phyloP scores from a whole-genome alignment of 306 rosid genomes.

The Vachellia collinsii region DNA sequence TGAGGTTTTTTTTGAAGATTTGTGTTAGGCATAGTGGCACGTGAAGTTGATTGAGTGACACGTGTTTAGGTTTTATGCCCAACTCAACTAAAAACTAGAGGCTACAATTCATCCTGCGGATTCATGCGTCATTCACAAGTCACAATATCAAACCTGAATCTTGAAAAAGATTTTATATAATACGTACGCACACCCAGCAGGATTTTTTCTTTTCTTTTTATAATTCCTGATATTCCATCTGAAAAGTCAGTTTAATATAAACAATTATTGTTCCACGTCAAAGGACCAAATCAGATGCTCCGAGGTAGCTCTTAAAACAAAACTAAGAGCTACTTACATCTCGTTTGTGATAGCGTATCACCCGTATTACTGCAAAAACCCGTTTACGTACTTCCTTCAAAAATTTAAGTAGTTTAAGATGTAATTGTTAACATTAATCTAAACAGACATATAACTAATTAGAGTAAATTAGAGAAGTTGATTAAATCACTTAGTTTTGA shows the following conservation, averaged over 20 bases:
- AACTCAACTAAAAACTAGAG: constrained; percentile 38
- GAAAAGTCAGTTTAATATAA: not conserved
- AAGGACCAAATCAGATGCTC: too few relatives aligned
- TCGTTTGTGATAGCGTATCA: too few relatives aligned
- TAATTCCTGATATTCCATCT: not conserved
- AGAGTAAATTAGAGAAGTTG: too few relatives aligned
- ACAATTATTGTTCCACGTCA: too few relatives aligned
- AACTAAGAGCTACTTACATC: too few relatives aligned
- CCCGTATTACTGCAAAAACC: too few relatives aligned
- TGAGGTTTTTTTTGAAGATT: not conserved
- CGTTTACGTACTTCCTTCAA: too few relatives aligned
- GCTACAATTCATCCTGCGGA: constrained; percentile 20
- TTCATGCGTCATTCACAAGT: not conserved
- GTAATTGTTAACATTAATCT: too few relatives aligned
- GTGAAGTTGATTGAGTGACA: constrained; percentile 41
- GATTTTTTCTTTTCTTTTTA: not conserved
- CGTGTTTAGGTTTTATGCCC: constrained; percentile 15
- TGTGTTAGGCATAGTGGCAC: not conserved
- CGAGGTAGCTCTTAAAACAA: too few relatives aligned
- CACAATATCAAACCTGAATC: not conserved
- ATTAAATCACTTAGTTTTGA: too few relatives aligned
- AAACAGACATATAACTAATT: too few relatives aligned
- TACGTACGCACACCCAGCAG: not conserved
- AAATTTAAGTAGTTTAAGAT: too few relatives aligned
- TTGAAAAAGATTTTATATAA: not conserved